phyloP scores from a whole-genome alignment of 2,329 filamentous ascomycete species.

The Zelopaecilomyces penicillatus region DNA sequence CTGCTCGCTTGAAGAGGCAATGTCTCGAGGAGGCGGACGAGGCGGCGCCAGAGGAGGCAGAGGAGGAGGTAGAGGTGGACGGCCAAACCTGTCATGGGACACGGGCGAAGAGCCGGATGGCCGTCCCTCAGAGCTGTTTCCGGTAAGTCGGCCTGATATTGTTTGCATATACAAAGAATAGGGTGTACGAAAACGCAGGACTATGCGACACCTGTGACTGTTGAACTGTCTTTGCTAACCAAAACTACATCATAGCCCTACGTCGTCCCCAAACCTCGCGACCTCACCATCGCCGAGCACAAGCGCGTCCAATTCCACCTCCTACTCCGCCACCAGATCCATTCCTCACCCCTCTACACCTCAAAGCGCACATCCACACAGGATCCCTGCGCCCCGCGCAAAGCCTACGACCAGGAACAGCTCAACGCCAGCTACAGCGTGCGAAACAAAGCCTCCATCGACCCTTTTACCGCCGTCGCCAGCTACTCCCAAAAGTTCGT shows the following conservation, averaged over 20 bases:
- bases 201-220: too few relatives aligned
- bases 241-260: slow-evolving; percentile 32
- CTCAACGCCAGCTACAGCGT: slow-evolving; percentile 48
- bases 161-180: not conserved
- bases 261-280: slow-evolving; percentile 36
- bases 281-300: slow-evolving; percentile 36
- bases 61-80: slow-evolving; percentile 37
- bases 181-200: too few relatives aligned
- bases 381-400: slow-evolving; percentile 32
- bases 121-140: slow-evolving; percentile 51
- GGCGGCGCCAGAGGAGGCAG: slow-evolving; percentile 43
- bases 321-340: slow-evolving; percentile 48
- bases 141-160: slow-evolving; percentile 29
- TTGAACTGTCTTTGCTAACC: too few relatives aligned
- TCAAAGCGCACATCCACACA: slow-evolving; percentile 37
- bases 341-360: slow-evolving; percentile 48
- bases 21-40: slow-evolving; percentile 45
- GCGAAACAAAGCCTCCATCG: slow-evolving; percentile 46
- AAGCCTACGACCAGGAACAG: slow-evolving; percentile 49
- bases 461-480: slow-evolving; percentile 52
- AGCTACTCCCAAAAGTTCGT: slow-evolving; percentile 49
- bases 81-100: slow-evolving; percentile 44
- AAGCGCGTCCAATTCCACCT: slow-evolving; percentile 43
- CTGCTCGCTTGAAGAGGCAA: slow-evolving; percentile 15
- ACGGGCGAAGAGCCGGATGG: slow-evolving; percentile 46